Evolutionary conservation across 2,329 filamentous ascomycete species (phyloP).

Genomic region (Albophoma yamanashiensis): DNA sequence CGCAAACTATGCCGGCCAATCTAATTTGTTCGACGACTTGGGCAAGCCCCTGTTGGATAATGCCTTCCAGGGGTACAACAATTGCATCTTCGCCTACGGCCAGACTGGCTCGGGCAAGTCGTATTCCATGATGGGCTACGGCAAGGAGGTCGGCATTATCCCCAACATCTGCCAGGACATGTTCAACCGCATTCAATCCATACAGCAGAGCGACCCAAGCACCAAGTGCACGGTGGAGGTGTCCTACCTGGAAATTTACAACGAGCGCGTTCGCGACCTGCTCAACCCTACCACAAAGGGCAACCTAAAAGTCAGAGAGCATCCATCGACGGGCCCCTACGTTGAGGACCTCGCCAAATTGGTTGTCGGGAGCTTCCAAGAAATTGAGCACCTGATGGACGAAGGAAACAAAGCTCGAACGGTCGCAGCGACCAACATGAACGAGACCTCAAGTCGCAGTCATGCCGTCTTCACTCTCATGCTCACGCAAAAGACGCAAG

Average conservation of each 20-base stretch:
- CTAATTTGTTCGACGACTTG: conserved; percentile 78
- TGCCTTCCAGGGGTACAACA: conserved; percentile 97
- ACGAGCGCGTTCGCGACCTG: conserved; percentile 90
- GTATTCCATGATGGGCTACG: conserved; percentile 99
- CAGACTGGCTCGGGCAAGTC: conserved; percentile 98
- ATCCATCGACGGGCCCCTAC: conserved; percentile 94
- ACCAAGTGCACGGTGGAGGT: conserved; percentile 90
- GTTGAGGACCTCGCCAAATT: conserved; percentile 96
- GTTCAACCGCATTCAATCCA: conserved; percentile 72
- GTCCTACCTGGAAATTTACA: conserved; percentile 98
- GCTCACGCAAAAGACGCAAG: conserved; percentile 84
- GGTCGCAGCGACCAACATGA: conserved; percentile 98
- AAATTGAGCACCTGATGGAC: conserved; percentile 98
- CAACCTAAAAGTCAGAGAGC: conserved; percentile 93
- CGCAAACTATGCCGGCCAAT: conserved; percentile 77
- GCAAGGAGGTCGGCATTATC: conserved; percentile 89
- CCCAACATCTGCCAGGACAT: conserved; percentile 96
- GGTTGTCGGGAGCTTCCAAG: conserved; percentile 82
- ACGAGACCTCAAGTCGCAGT: conserved; percentile 96
- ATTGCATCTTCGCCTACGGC: conserved; percentile 98
- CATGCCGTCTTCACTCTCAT: conserved; percentile 97
- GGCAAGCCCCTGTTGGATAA: conserved; percentile 90
- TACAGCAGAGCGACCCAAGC: conserved; percentile 64
- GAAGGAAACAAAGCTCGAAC: conserved; percentile 98
- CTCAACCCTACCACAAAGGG: conserved; percentile 93